These are phyloP conservation scores for Thermomucor indicae-seudaticae DNA, from an alignment of 371 early-diverging fungal genomes.

Conservation along the genomic window DNA sequence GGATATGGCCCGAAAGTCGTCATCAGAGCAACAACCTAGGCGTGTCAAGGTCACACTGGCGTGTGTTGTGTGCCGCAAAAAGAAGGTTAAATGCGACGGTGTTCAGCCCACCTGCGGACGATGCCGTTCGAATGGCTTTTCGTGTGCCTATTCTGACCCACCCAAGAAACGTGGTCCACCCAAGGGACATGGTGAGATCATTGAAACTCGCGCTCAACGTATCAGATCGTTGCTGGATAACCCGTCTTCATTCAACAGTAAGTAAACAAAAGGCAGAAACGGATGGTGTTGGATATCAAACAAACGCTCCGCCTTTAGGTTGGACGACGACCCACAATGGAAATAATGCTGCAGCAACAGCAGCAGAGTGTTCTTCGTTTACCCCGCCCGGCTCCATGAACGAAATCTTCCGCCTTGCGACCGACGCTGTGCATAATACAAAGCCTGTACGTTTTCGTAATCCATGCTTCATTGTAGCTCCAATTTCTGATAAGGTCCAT, in stretches of 20 bases:
- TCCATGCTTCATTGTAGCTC: not conserved
- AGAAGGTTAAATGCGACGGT: slow-evolving; percentile 48
- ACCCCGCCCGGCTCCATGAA: too few relatives aligned
- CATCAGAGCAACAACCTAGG: slow-evolving; percentile 13
- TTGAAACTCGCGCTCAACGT: slow-evolving; percentile 66
- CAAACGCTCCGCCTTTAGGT: too few relatives aligned
- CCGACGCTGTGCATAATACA: slow-evolving; percentile 6
- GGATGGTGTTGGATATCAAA: too few relatives aligned
- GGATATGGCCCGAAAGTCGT: not conserved
- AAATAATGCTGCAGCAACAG: too few relatives aligned
- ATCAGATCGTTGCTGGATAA: slow-evolving; percentile 60
- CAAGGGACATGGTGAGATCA: slow-evolving; percentile 70
- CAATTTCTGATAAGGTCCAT: slow-evolving; percentile 41
- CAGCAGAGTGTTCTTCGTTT: too few relatives aligned
- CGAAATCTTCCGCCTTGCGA: too few relatives aligned
- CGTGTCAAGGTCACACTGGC: slow-evolving; percentile 46
- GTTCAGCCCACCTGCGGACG: slow-evolving; percentile 39
- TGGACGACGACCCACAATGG: too few relatives aligned
- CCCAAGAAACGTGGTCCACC: slow-evolving; percentile 62
- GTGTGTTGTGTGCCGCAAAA: slow-evolving; percentile 43
- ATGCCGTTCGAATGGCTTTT: slow-evolving; percentile 25
- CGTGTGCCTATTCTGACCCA: slow-evolving; percentile 32
- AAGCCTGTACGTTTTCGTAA: slow-evolving; percentile 26
- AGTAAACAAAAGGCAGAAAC: too few relatives aligned
- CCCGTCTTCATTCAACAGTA: too few relatives aligned